Evolutionary conservation across 2,329 filamentous ascomycete species (phyloP), one percentile per base, ranked within the genome.

Genomic region (Alternaria gansuensis): DNA sequence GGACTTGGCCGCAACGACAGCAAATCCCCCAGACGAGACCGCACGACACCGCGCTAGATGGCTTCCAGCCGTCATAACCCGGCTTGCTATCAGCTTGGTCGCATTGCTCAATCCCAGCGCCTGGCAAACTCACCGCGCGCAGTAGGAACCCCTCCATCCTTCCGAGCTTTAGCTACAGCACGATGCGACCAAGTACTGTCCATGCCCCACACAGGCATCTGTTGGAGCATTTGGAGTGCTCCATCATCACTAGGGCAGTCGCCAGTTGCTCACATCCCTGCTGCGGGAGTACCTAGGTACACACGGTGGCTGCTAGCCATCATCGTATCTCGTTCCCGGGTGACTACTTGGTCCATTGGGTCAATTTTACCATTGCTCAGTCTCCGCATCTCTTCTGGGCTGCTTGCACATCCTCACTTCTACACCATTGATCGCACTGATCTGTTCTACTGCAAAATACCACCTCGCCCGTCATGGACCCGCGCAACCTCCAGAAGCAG

Each of bases 401-500:
- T 39, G 26, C 45, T 21, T n/a, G 28, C 33, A 28, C 7, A 28
- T 8, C 33, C 14, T 24, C 8, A 36, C 26, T 40, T 21, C 26
- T 36, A 17, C 37, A 4, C n/a, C 21, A 4, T 8, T 21, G 21
- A 34, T 24, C 8, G 1, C 40, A 28, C 24, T 33, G 7, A 28
- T 3, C 7, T 43, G 11, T 24, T 36, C 23, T 48, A 48, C 1
- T 36, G 17, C 2, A 17, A 6, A 36, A 21, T 33, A 23, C 37
- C 37, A 34, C 11, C 34, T 24, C 44, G 43, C 51, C 21, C 62
- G 71, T 53, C 50, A 79, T 79, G 77, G 77, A 78, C 54, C 70
- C 76, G 2, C 59, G 58, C 28, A 78, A 79, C 36, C 65, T 74
- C 28, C 64, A 75, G 54, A 76, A 78, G 62, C 70, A 77, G 57